Conservation (phyloP, 2,329 filamentous ascomycete species). For the Penicillium paneum region DNA sequence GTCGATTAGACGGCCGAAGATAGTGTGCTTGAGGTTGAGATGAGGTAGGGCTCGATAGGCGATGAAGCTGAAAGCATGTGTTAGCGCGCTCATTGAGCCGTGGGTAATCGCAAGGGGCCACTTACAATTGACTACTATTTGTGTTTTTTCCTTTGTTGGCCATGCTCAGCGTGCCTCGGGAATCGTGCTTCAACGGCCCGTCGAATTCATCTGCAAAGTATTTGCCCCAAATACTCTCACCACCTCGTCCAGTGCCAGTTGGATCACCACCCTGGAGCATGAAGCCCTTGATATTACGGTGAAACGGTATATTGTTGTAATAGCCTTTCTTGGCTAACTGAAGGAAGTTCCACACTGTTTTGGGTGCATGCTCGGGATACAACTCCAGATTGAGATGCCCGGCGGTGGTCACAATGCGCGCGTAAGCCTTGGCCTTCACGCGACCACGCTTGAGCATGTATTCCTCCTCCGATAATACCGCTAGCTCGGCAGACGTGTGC, state of each 20-base stretch:
- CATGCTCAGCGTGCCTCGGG: slow-evolving; percentile 81
- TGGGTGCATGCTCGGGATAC: slow-evolving; percentile 84
- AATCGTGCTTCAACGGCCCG: slow-evolving; percentile 78
- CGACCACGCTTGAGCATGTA: slow-evolving; percentile 91
- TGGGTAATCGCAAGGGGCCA: neutral
- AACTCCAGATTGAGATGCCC: slow-evolving; percentile 86
- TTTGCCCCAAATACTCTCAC: slow-evolving; percentile 86
- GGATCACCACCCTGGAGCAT: slow-evolving; percentile 99
- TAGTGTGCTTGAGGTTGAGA: slow-evolving; percentile 93
- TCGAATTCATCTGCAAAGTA: slow-evolving; percentile 94
- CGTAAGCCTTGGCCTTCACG: slow-evolving; percentile 87
- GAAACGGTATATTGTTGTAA: slow-evolving; percentile 79
- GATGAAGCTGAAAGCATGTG: slow-evolving; percentile 61
- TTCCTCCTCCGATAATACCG: slow-evolving; percentile 86
- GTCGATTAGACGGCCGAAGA: slow-evolving; percentile 82
- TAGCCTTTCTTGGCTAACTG: slow-evolving; percentile 84
- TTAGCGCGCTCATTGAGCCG: neutral
- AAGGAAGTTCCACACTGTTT: slow-evolving; percentile 96
- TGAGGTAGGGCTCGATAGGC: slow-evolving; percentile 81
- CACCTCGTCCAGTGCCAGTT: slow-evolving; percentile 86
- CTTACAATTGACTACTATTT: slow-evolving; percentile 80
- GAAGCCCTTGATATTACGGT: slow-evolving; percentile 91
- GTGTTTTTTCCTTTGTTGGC: slow-evolving; percentile 99
- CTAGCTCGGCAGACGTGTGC: slow-evolving; percentile 82
- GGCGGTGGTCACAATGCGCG: slow-evolving; percentile 78